Evolutionary conservation across 768 basidiomycete genomes (phyloP).

Genomic region (Leucosporidium creatinivorum): DNA sequence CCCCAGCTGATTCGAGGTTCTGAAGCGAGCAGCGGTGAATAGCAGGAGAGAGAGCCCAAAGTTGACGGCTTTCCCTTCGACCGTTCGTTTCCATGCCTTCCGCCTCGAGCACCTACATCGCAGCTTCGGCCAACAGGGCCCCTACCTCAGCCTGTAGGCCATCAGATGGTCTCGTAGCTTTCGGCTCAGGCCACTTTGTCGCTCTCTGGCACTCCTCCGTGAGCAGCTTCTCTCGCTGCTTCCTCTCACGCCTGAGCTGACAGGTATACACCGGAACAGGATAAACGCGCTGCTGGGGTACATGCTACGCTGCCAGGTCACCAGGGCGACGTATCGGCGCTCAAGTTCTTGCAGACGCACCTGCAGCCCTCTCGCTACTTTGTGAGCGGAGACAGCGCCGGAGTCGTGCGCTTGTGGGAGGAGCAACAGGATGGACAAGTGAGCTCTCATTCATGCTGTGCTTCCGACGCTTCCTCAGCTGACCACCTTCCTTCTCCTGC

Average conservation of each 20-base stretch:
- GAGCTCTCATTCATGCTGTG: not conserved
- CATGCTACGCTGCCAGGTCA: slow-evolving; percentile 68
- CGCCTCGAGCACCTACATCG: slow-evolving; percentile 34
- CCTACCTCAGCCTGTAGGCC: slow-evolving; percentile 36
- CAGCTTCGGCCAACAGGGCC: slow-evolving; percentile 40
- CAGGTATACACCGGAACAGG: slow-evolving; percentile 42
- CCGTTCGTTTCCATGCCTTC: too few relatives aligned
- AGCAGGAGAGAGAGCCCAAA: too few relatives aligned
- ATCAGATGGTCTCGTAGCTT: slow-evolving; percentile 48
- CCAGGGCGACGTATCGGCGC: slow-evolving; percentile 62
- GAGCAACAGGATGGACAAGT: slow-evolving; percentile 10
- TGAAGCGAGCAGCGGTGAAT: too few relatives aligned
- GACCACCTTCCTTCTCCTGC: slow-evolving; percentile 21
- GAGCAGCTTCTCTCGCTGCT: slow-evolving; percentile 32
- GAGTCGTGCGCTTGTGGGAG: slow-evolving; percentile 60
- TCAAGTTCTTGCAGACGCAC: slow-evolving; percentile 55
- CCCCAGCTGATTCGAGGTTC: too few relatives aligned
- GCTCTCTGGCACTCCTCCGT: slow-evolving; percentile 58
- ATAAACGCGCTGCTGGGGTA: slow-evolving; percentile 52
- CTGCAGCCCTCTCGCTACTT: slow-evolving; percentile 42
- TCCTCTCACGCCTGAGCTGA: not conserved
- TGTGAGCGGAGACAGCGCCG: slow-evolving; percentile 69
- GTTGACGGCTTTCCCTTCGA: too few relatives aligned
- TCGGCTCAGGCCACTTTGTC: slow-evolving; percentile 53
- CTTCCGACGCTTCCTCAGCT: not conserved